Evolutionary conservation across 2,329 filamentous ascomycete genomes (phyloP), one percentile per base, ranked within the genome.

Genomic region (Thielaviopsis punctulata): DNA sequence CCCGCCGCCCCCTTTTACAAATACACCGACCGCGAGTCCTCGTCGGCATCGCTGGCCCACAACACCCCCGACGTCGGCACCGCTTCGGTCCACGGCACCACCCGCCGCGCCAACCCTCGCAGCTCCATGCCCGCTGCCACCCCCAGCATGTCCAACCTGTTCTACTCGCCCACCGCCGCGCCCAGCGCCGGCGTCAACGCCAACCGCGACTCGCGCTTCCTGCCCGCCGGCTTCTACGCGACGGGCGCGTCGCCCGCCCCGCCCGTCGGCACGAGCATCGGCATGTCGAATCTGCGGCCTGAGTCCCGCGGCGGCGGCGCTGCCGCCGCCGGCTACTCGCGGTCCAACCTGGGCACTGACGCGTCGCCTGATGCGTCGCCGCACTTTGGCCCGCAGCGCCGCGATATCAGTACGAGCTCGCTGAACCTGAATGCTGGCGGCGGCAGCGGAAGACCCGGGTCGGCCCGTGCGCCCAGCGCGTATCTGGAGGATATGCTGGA

Each of bases 81-180:
- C 19, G 52, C 46, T n/a, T 18, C 45, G n/a, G 63, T 67, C 10
- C 66, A 66, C 50, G 73, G 70, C 45, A 77, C 77, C 23, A 70
- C 69, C 36, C 66, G 68, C 24, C 70, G 75, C 52, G 70, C 74
- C 48, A 73, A 73, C 13, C 69, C 66, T 53, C 73, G 76, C 47
- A 73, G 70, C 1, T 71, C 73, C 2, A 66, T 69, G 25, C 73
- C 73, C 2, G 76, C 76, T 9, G 68, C 68, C 49, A 78, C 75
- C 23, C 78, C 73, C 10, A 84, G 77, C 61, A 71, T 75, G 59
- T 79, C 79, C 36, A 86, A 83, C 56, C 73, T 96, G 15, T 98
- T 98, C 76, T 98, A 95, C 71, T 95, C 88, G 7, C 92, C 92
- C 0, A 96, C 92, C 0, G 89, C 89, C 1, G 79, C 77, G 43